Evolutionary conservation across 352 stramenopile genomes (phyloP), one percentile per base, ranked within the genome.

Genomic region (Phytopythium oedochilum): DNA sequence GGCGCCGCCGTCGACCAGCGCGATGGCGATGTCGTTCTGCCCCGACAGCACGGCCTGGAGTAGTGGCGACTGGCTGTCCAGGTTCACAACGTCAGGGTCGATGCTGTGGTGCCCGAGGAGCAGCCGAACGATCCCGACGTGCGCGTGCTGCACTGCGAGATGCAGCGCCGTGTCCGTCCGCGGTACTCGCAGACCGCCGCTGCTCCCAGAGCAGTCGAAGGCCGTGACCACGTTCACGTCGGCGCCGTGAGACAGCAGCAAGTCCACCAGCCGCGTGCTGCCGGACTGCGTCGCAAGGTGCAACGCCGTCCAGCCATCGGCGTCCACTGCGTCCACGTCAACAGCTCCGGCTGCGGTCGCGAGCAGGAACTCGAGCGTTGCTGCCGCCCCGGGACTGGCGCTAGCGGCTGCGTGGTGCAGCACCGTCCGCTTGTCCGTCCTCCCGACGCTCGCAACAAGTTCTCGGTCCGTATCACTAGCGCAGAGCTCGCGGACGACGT

Each of bases 401-500:
- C 48, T 55, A 2, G 48, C 20, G 17, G 48, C 48, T n/a, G 48
- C 48, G 32, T 55, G 48, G 36, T 55, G 48, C 10, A 55, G 48
- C 2, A 44, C 17, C 5, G 48, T 26, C n/a, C 48, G 48, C 12
- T 44, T 44, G 20, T 55, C 48, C 4, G 36, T 1, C 34, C 32
- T 10, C 4, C 32, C 34, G 20, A 45, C 25, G 23, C 20, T 5
- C 9, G 23, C 25, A 2, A 42, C 10, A 2, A 42, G 29, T 1
- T 28, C 28, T 2, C 8, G 11, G 17, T 22, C 57, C 35, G 66
- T 57, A 10, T 50, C 56, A 10, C 63, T 60, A 1, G 60, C 22
- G 54, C 88, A 78, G 23, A 94, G 57, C 50, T 75, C 79, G 6
- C 61, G 49, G 11, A 92, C 59, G 31, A 76, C 77, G 25, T 70